Evolutionary conservation across 2,329 filamentous ascomycete genomes (phyloP).

Genomic region (Pseudopithomyces chartarum): DNA sequence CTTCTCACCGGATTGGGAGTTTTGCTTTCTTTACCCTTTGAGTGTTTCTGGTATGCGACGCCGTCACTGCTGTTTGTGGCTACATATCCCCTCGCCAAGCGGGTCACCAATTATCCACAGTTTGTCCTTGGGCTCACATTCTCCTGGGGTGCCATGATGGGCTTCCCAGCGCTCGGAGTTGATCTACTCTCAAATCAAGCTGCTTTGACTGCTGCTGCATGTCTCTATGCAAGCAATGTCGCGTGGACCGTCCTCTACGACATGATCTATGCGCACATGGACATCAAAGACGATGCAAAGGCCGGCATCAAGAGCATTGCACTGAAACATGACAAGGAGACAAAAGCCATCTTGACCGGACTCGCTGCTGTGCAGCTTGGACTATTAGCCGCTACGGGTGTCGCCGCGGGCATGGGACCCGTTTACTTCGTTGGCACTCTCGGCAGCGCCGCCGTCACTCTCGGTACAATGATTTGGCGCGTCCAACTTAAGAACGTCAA

Average conservation of each 20-base stretch:
- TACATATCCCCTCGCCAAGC: constrained; percentile 80
- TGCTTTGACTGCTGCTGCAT: constrained; percentile 68
- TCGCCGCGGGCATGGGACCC: constrained; percentile 63
- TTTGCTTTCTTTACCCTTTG: constrained; percentile 73
- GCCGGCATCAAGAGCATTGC: constrained; percentile 90
- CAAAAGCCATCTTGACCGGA: constrained; percentile 74
- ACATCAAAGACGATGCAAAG: constrained; percentile 82
- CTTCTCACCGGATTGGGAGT: constrained; percentile 74
- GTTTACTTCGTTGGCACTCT: constrained; percentile 64
- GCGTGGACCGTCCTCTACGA: constrained; percentile 90
- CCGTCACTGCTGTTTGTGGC: constrained; percentile 76
- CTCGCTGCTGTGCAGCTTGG: constrained; percentile 72
- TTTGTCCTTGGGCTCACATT: constrained; percentile 82
- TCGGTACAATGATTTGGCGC: constrained; percentile 64
- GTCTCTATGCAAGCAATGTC: constrained; percentile 77
- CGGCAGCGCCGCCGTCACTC: constrained; percentile 59
- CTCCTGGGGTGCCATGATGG: constrained; percentile 88
- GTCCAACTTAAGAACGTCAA: constrained; percentile 62
- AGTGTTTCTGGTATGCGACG: constrained; percentile 77
- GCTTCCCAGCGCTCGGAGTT: constrained; percentile 80
- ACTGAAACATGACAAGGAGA: constrained; percentile 75
- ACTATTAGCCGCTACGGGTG: constrained; percentile 71
- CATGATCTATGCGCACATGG: constrained; percentile 94
- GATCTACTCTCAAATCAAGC: constrained; percentile 69
- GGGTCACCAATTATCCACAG: constrained; percentile 87